These are phyloP conservation scores for Phytophthora parvispora DNA, from an alignment of 352 stramenopile genomes.

Conservation along the genomic window DNA sequence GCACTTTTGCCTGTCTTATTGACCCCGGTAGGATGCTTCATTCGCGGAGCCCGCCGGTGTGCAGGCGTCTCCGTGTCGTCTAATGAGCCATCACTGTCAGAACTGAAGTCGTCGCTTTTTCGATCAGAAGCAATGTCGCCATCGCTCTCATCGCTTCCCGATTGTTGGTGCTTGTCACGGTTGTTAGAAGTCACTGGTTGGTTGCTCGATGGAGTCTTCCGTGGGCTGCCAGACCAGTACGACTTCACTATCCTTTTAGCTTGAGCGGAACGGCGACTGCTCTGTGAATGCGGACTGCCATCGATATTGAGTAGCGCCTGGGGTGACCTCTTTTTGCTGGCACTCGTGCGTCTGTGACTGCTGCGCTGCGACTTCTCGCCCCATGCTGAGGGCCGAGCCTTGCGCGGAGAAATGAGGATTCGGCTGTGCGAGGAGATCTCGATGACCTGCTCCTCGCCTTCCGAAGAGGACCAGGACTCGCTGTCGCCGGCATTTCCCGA, in stretches of 20 bases:
- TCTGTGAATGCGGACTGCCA: not conserved
- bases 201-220: conserved; percentile 1
- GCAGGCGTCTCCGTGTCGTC: conserved; percentile 7
- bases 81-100: conserved; percentile 13
- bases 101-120: conserved; percentile 1
- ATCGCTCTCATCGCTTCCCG: conserved; percentile 24
- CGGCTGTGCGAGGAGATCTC: conserved; percentile 69
- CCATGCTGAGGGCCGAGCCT: conserved; percentile 21
- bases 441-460: conserved; percentile 57
- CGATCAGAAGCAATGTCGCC: conserved; percentile 3
- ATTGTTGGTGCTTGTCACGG: not conserved
- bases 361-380: conserved; percentile 13
- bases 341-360: not conserved
- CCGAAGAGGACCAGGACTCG: conserved; percentile 31
- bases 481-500: conserved; percentile 14
- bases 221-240: not conserved
- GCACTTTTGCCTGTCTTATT: conserved; percentile 3
- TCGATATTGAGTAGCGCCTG: not conserved
- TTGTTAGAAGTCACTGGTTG: conserved; percentile 20
- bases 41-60: conserved; percentile 9
- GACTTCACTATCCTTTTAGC: not conserved
- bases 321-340: not conserved
- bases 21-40: not conserved
- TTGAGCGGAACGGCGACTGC: not conserved
- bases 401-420: conserved; percentile 70